Evolutionary conservation across 2,329 filamentous ascomycete species (phyloP).

Genomic region (Xylariaceae sp.): DNA sequence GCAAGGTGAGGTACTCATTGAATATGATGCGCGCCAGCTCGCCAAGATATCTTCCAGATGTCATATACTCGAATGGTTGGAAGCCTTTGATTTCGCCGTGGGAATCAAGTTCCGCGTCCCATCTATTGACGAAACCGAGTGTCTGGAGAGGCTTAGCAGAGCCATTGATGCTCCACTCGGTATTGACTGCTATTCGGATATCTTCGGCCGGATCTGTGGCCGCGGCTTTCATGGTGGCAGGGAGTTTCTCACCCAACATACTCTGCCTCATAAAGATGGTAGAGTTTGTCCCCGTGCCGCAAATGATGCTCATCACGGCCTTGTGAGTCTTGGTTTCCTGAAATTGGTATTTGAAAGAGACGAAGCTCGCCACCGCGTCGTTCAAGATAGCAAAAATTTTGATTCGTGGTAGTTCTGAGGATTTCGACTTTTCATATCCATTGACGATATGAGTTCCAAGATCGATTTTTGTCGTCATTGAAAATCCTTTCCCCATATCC

Average conservation of each 20-base stretch:
- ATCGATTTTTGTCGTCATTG: slow-evolving; percentile 57
- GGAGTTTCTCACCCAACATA: slow-evolving; percentile 61
- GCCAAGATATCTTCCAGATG: slow-evolving; percentile 71
- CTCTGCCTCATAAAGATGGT: slow-evolving; percentile 67
- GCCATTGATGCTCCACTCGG: slow-evolving; percentile 79
- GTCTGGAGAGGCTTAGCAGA: slow-evolving; percentile 64
- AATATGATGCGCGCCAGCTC: slow-evolving; percentile 71
- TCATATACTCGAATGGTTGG: slow-evolving; percentile 83
- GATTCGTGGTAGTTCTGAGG: slow-evolving; percentile 55
- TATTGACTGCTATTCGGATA: slow-evolving; percentile 72
- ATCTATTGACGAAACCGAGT: slow-evolving; percentile 61
- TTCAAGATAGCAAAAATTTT: slow-evolving; percentile 75
- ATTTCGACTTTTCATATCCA: slow-evolving; percentile 54
- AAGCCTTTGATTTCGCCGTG: slow-evolving; percentile 70
- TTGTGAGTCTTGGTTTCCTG: slow-evolving; percentile 57
- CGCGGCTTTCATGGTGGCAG: slow-evolving; percentile 44
- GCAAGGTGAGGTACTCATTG: slow-evolving; percentile 56
- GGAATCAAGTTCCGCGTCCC: slow-evolving; percentile 65
- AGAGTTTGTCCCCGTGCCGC: slow-evolving; percentile 77
- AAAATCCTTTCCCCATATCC: slow-evolving; percentile 66
- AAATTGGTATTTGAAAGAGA: slow-evolving; percentile 71
- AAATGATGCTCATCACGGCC: slow-evolving; percentile 75
- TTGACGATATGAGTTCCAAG: slow-evolving; percentile 55
- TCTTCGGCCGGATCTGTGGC: slow-evolving; percentile 45
- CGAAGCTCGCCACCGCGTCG: slow-evolving; percentile 74